Base-by-base conservation (phyloP, 768 basidiomycete species). In the Suillus lakei region DNA sequence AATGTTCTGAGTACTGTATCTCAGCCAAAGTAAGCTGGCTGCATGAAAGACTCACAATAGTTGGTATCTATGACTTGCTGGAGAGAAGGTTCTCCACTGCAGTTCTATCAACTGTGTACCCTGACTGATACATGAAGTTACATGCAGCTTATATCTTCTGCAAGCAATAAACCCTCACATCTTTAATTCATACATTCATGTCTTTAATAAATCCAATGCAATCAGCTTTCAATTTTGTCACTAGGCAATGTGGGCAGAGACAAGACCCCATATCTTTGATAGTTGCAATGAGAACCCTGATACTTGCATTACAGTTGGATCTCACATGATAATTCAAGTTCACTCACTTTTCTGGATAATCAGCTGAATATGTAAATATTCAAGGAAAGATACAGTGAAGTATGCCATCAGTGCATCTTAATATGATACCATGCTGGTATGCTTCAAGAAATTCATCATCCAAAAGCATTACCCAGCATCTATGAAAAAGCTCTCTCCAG, bases 191-290 rank as follows among this genome's bases (percentile, higher is more conserved):
- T 1, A 5, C 0, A 5, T 1, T 16, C 41, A 43, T 43, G 18
- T 43, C 41, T 43, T 5, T 21, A 6, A 48, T 0, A 0, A 68
- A 64, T 0, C 73, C 72, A 6, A 75, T 59, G 1, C 15, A 34
- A 9, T 61, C 8, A 10, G 78, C 70, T 0, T 68, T n/a, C 0
- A 46, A 39, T 39, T 72, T 73, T 5, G 60, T 34, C 0, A 74
- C 48, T 1, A 70, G 44, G 66, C 78, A 78, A 0, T 68, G 56
- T 5, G 79, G 76, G 56, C 78, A 79, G 2, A 68, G 77, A 38
- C 73, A 78, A 7, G 18, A n/a, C 0, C 76, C 78, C 21, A 72
- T 67, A 28, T 78, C 72, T 6, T 66, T 66, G 7, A 79, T 69
- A 0, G 69, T 72, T 2, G 72, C 75, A 0, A 79, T 12, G 0